phyloP scores from a whole-genome alignment of 2,329 filamentous ascomycete species.

The Zymoseptoria passerinii region DNA sequence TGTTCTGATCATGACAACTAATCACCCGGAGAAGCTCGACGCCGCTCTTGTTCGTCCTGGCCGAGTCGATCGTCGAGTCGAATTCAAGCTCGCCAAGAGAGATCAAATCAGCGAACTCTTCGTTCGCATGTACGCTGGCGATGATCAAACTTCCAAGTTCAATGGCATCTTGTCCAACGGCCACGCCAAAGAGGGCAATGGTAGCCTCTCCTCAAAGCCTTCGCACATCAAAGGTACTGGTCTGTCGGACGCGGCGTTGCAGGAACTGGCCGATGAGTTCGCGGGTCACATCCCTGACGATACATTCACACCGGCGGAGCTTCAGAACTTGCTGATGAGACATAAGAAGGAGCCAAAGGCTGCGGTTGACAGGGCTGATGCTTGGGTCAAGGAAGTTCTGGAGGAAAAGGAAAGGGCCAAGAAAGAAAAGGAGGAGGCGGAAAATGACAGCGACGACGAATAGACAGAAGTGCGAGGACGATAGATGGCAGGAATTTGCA shows the following conservation, averaged over 20 bases:
- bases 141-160: slow-evolving; percentile 12
- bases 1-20: slow-evolving; percentile 76
- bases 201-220: neutral
- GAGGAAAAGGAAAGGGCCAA: slow-evolving; percentile 21
- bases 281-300: slow-evolving; percentile 39
- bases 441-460: slow-evolving; percentile 4
- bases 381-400: slow-evolving; percentile 34
- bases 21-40: slow-evolving; percentile 64
- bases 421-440: slow-evolving; percentile 7
- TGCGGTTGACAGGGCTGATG: slow-evolving; percentile 37
- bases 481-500: neutral
- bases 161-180: slow-evolving; percentile 1
- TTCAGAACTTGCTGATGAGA: slow-evolving; percentile 46
- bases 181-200: neutral
- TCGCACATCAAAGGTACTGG: slow-evolving; percentile 1
- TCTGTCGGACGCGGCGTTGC: slow-evolving; percentile 25
- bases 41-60: slow-evolving; percentile 59
- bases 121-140: slow-evolving; percentile 29
- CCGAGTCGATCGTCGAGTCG: slow-evolving; percentile 59
- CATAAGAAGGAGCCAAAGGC: slow-evolving; percentile 41
- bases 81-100: slow-evolving; percentile 44
- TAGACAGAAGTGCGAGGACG: neutral
- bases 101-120: slow-evolving; percentile 38
- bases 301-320: slow-evolving; percentile 44
- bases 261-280: slow-evolving; percentile 38